These are phyloP conservation scores for Aspergillus ellipticus DNA, from an alignment of 495 filamentous ascomycete genomes.

Conservation along the genomic window DNA sequence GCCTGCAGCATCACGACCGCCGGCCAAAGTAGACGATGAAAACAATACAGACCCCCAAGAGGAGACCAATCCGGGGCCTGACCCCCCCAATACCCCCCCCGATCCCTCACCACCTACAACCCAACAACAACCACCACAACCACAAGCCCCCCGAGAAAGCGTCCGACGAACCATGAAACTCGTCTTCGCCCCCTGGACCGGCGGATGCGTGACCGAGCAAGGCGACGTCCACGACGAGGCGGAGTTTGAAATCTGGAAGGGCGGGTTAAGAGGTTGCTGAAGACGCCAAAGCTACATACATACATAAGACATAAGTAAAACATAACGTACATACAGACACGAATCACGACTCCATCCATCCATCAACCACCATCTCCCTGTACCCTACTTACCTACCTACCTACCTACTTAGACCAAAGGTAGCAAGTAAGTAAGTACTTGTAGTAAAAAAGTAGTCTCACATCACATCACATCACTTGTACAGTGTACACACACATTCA, in stretches of 20 bases:
- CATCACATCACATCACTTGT: no score
- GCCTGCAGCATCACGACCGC: not conserved
- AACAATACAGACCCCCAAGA: not conserved
- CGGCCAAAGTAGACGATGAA: not conserved
- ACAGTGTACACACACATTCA: not conserved
- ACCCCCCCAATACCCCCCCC: not conserved
- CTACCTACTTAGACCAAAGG: no score
- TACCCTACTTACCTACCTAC: no score
- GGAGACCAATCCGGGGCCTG: not conserved
- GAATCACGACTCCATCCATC: no score
- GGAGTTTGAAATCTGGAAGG: constrained; percentile 51
- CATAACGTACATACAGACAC: no score
- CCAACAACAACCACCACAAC: not conserved
- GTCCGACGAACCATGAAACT: constrained; percentile 66
- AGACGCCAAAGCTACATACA: not conserved
- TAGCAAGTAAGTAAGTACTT: no score
- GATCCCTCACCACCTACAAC: not conserved
- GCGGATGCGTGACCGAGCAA: constrained; percentile 13
- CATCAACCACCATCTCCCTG: no score
- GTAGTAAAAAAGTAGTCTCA: no score
- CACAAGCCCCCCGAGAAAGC: constrained; percentile 18
- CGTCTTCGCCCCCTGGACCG: constrained; percentile 71
- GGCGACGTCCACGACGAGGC: constrained; percentile 26
- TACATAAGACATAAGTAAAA: not conserved
- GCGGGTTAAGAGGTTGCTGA: constrained; percentile 32